Percentiles rank a stretch among this genome's conserved stretches.
Conservation (phyloP, 768 basidiomycete species). For the Collybiopsis luxurians region DNA sequence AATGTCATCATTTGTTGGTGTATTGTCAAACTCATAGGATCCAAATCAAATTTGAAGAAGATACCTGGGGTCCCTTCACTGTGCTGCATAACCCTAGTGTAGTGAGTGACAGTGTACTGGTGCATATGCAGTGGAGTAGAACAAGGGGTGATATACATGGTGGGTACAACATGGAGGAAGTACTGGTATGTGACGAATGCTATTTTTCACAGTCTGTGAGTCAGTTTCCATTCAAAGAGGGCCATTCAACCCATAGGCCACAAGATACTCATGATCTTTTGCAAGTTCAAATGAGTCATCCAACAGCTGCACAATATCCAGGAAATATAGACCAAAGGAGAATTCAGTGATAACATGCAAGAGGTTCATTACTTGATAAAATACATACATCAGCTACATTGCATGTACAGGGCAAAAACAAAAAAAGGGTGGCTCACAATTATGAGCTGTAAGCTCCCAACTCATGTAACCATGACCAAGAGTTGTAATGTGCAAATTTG, state of each 20-base stretch:
- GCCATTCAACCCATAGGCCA: background rate
- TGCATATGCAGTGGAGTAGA: conserved; percentile 63
- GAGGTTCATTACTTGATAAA: conserved; percentile 81
- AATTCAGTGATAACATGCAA: conserved; percentile 96
- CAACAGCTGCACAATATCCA: conserved; percentile 91
- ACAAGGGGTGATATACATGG: conserved; percentile 82
- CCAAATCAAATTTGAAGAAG: conserved; percentile 98
- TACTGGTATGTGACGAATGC: conserved; percentile 93
- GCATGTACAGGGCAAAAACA: background rate
- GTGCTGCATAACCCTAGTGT: conserved; percentile 71
- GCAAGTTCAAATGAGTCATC: conserved; percentile 85
- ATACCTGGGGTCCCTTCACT: conserved; percentile 86
- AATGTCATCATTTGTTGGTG: conserved; percentile 86
- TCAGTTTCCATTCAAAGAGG: conserved; percentile 2
- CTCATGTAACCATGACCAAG: conserved; percentile 94
- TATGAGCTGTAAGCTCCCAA: conserved; percentile 83
- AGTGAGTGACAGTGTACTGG: conserved; percentile 95
- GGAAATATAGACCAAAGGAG: conserved; percentile 95
- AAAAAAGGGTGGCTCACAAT: conserved; percentile 46
- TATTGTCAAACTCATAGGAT: conserved; percentile 83
- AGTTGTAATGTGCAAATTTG: conserved; percentile 92
- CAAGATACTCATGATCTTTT: conserved; percentile 52
- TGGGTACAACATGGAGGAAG: conserved; percentile 93
- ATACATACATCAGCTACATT: background rate
- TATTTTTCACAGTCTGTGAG: conserved; percentile 23